phyloP scores from a whole-genome alignment of 495 filamentous ascomycete genomes.

The Neurospora terricola region DNA sequence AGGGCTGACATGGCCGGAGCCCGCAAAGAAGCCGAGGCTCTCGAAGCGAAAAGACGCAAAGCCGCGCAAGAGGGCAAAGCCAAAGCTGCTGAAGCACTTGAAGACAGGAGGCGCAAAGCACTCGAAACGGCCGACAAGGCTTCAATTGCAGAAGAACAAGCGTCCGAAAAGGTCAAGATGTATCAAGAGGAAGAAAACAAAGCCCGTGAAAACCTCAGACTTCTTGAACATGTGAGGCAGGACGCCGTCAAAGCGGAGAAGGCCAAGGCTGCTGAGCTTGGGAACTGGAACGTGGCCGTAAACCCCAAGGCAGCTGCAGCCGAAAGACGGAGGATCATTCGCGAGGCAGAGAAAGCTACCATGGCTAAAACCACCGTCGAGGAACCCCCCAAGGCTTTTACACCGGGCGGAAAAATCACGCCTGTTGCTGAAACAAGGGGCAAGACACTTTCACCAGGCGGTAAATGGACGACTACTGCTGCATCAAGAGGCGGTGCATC shows the following conservation, averaged over 20 bases:
- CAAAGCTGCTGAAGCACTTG: background rate
- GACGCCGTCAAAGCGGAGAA: background rate
- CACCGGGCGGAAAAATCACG: background rate
- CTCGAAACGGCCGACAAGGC: background rate
- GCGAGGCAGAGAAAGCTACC: background rate
- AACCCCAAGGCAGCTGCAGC: background rate
- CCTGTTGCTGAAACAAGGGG: background rate
- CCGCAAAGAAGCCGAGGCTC: background rate
- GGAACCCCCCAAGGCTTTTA: background rate
- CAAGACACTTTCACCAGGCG: background rate
- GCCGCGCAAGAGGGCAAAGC: background rate
- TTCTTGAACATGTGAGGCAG: background rate
- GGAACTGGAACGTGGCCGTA: background rate
- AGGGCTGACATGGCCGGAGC: background rate
- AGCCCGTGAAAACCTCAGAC: background rate
- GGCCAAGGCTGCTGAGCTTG: background rate
- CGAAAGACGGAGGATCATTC: background rate
- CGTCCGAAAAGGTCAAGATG: background rate
- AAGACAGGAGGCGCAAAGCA: background rate
- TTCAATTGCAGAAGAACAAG: background rate
- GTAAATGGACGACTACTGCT: background rate
- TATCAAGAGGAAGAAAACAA: background rate
- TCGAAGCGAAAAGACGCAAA: background rate
- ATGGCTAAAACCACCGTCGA: background rate
- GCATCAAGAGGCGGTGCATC: background rate